phyloP scores from a whole-genome alignment of 176 grass and related monocot species.

The Eleusine indica region DNA sequence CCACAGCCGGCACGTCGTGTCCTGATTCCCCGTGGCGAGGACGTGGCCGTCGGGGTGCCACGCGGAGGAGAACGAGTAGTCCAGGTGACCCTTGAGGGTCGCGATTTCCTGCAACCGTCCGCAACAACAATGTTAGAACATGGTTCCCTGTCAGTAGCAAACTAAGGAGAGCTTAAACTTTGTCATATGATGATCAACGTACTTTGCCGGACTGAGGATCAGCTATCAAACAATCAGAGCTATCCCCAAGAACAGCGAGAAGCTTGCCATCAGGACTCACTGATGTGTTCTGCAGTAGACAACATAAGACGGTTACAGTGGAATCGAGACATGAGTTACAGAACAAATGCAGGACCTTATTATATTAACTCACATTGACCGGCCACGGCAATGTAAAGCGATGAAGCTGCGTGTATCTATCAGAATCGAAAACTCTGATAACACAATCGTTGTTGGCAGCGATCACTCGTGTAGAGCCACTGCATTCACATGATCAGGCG shows the following conservation, averaged over 20 bases:
- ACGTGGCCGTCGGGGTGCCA: slow-evolving; percentile 61
- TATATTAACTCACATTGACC: slow-evolving; percentile 61
- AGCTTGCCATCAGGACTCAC: slow-evolving; percentile 71
- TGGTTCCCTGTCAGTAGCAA: too few relatives aligned
- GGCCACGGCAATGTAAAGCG: slow-evolving; percentile 57
- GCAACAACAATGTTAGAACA: background rate
- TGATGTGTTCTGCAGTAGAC: slow-evolving; percentile 48
- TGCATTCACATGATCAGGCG: slow-evolving; percentile 16
- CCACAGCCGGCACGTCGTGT: slow-evolving; percentile 79
- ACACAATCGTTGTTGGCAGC: slow-evolving; percentile 60
- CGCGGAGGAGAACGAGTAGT: slow-evolving; percentile 78
- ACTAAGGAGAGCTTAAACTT: background rate
- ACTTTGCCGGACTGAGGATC: slow-evolving; percentile 78
- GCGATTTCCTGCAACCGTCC: slow-evolving; percentile 44
- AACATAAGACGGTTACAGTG: background rate
- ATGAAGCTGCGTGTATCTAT: slow-evolving; percentile 47
- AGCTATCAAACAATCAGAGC: slow-evolving; percentile 56
- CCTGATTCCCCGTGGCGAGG: slow-evolving; percentile 77
- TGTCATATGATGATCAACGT: background rate
- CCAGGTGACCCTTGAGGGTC: slow-evolving; percentile 59
- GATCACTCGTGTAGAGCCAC: slow-evolving; percentile 58
- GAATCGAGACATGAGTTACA: slow-evolving; percentile 18
- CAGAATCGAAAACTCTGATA: slow-evolving; percentile 53
- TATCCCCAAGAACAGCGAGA: slow-evolving; percentile 72
- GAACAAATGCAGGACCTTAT: background rate